Conservation (phyloP, 805 yeast genomes). For the Wickerhamomyces pijperi region DNA sequence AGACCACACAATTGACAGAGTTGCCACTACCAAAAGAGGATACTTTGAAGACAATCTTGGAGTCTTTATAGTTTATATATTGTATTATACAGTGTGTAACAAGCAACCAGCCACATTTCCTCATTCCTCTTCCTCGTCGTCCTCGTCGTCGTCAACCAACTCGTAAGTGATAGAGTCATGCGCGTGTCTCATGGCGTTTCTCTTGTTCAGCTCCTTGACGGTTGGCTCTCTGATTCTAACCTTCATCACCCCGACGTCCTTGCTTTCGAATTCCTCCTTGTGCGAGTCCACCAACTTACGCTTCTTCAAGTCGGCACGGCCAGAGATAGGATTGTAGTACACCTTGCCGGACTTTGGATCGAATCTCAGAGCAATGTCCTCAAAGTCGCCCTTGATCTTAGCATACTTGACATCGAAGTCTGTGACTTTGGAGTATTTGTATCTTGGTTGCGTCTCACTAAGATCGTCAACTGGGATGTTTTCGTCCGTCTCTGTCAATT, state of each 20-base stretch:
- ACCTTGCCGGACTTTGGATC: slow-evolving; percentile 45
- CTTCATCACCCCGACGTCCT: slow-evolving; percentile 51
- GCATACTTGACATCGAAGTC: slow-evolving; percentile 66
- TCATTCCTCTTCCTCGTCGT: not conserved
- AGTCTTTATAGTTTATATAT: not conserved
- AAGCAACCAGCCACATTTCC: too few species aligned
- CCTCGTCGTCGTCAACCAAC: slow-evolving; percentile 19
- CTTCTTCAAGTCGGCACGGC: slow-evolving; percentile 73
- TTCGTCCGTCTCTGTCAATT: slow-evolving; percentile 38
- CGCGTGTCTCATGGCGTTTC: slow-evolving; percentile 58
- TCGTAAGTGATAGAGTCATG: slow-evolving; percentile 69
- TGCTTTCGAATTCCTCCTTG: slow-evolving; percentile 41
- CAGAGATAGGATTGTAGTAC: slow-evolving; percentile 66
- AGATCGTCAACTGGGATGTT: slow-evolving; percentile 28
- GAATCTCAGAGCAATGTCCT: slow-evolving; percentile 59
- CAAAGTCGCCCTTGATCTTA: slow-evolving; percentile 16
- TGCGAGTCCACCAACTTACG: slow-evolving; percentile 52
- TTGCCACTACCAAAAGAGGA: not conserved
- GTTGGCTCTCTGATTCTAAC: slow-evolving; percentile 62
- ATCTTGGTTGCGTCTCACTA: slow-evolving; percentile 25
- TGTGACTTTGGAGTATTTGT: slow-evolving; percentile 51
- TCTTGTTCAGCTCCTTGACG: slow-evolving; percentile 50
- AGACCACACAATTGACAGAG: not conserved
- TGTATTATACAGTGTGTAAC: not conserved
- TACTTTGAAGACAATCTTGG: not conserved